Evolutionary conservation across 768 basidiomycete genomes (phyloP).

Genomic region (Gelatoporia subvermispora): DNA sequence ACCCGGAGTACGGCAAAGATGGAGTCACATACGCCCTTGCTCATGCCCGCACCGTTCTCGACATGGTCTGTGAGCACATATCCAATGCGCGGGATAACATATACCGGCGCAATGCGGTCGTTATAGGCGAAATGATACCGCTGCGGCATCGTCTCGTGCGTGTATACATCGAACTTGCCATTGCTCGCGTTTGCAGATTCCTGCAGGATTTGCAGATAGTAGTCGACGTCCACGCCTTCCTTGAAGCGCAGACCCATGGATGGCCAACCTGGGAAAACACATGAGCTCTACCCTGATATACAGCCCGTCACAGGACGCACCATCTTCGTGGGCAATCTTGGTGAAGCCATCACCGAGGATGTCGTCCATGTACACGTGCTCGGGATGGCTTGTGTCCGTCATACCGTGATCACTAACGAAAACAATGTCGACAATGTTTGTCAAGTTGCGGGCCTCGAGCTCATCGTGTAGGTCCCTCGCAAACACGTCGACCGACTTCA

Average conservation of each 20-base stretch:
- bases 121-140: conserved; percentile 71
- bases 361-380: conserved; percentile 76
- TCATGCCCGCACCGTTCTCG: conserved; percentile 57
- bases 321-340: conserved; percentile 70
- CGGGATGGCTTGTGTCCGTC: conserved; percentile 79
- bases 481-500: conserved; percentile 67
- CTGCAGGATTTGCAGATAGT: conserved; percentile 50
- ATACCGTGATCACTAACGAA: conserved; percentile 94
- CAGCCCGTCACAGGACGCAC: conserved; percentile 16
- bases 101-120: conserved; percentile 84
- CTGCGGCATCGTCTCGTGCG: conserved; percentile 75
- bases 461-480: conserved; percentile 62
- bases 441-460: conserved; percentile 67
- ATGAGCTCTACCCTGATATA: not conserved
- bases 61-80: conserved; percentile 70
- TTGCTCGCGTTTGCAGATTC: conserved; percentile 46
- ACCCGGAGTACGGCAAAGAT: not conserved
- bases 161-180: conserved; percentile 76
- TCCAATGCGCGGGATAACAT: conserved; percentile 76
- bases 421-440: conserved; percentile 79
- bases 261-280: conserved; percentile 64
- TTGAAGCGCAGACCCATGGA: conserved; percentile 80
- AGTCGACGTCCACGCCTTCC: conserved; percentile 47
- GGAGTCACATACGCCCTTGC: conserved; percentile 60
- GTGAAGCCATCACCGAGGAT: conserved; percentile 61